Evolutionary conservation across 2,329 filamentous ascomycete species (phyloP).

Genomic region (Cucurbitaria berberidis): DNA sequence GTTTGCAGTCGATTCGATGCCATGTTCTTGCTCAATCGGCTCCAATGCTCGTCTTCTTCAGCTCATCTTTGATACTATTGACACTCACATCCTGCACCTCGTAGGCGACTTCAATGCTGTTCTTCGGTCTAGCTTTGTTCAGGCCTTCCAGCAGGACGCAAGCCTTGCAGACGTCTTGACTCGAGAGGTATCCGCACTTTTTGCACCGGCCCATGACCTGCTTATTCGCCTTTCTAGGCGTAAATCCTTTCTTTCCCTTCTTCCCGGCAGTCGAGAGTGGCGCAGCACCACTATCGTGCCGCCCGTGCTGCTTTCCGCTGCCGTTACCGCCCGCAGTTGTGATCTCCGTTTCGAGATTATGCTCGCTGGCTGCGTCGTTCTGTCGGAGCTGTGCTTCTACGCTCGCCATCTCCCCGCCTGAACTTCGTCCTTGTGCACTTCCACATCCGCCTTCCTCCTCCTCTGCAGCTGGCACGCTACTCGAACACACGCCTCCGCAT

Average conservation of each 20-base stretch:
- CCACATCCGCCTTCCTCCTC: slow-evolving; percentile 77
- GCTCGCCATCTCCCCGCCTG: slow-evolving; percentile 78
- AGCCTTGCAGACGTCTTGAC: slow-evolving; percentile 91
- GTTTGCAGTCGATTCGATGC: background rate
- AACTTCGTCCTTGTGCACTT: slow-evolving; percentile 68
- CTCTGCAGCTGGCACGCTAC: slow-evolving; percentile 51
- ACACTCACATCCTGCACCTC: slow-evolving; percentile 28
- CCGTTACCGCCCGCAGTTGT: slow-evolving; percentile 37
- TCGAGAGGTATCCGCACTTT: slow-evolving; percentile 93
- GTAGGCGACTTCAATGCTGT: slow-evolving; percentile 39
- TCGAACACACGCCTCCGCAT: slow-evolving; percentile 40
- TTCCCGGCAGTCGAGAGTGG: slow-evolving; percentile 23
- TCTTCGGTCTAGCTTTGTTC: slow-evolving; percentile 71
- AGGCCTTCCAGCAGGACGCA: slow-evolving; percentile 87
- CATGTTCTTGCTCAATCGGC: slow-evolving; percentile 18
- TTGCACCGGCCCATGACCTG: slow-evolving; percentile 84
- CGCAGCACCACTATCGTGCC: slow-evolving; percentile 22
- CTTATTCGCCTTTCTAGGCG: slow-evolving; percentile 50
- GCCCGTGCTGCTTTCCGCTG: slow-evolving; percentile 50
- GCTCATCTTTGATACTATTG: slow-evolving; percentile 28
- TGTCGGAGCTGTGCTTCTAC: slow-evolving; percentile 77
- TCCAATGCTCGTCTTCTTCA: slow-evolving; percentile 29
- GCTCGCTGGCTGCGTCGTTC: slow-evolving; percentile 64
- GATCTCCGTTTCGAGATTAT: slow-evolving; percentile 71
- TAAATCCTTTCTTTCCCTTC: slow-evolving; percentile 28